These are phyloP conservation scores for Rhodotorula mucilaginosa DNA, from an alignment of 1,284 basidiomycete species.

Conservation along the genomic window DNA sequence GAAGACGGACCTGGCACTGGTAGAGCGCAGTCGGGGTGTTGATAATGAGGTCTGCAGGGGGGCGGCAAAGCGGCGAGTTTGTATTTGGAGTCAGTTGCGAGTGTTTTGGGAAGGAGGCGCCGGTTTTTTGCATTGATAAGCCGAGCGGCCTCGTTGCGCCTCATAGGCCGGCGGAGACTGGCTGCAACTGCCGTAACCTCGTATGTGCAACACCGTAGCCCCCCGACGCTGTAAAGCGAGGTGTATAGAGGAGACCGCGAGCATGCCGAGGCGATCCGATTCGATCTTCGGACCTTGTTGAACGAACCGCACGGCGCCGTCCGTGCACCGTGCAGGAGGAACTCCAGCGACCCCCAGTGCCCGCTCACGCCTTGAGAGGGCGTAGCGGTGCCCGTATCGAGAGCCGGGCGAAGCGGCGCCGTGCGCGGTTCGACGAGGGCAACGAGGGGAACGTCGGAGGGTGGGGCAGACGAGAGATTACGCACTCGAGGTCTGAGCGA, in stretches of 20 bases:
- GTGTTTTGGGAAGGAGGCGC: background rate
- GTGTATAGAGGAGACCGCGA: background rate
- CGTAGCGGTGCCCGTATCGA: too few species aligned
- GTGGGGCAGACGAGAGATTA: background rate
- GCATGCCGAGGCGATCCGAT: background rate
- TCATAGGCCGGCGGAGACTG: too few species aligned
- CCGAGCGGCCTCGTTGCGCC: too few species aligned
- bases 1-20: slow-evolving; percentile 4
- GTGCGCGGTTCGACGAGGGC: too few species aligned
- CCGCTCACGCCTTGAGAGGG: too few species aligned
- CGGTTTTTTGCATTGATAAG: too few species aligned
- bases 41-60: slow-evolving; percentile 14
- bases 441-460: too few species aligned
- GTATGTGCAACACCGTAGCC: too few species aligned
- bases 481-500: slow-evolving; percentile 11
- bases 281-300: slow-evolving; percentile 3
- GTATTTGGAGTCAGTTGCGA: background rate
- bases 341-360: too few species aligned
- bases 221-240: background rate
- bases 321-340: too few species aligned
- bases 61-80: background rate
- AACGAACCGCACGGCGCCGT: background rate
- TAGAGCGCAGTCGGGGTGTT: slow-evolving; percentile 31
- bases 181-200: too few species aligned
- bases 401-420: too few species aligned